Percentiles rank a stretch among this genome's conserved stretches.
These are phyloP conservation scores for Scedosporium boydii DNA, from an alignment of 2,329 filamentous ascomycete genomes.

Conservation along the genomic window DNA sequence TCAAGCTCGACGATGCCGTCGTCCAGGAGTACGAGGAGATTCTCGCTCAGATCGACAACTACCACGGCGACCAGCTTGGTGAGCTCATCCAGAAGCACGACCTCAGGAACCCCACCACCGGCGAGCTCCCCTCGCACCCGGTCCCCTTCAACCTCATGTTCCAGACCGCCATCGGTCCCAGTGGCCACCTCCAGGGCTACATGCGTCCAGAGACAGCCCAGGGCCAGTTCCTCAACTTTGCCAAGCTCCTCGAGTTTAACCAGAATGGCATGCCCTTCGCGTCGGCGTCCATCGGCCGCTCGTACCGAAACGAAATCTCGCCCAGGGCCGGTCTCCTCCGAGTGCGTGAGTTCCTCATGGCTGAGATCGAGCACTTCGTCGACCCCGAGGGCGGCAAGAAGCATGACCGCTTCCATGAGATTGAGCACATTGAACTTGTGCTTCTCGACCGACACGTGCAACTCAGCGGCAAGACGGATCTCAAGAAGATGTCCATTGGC, in stretches of 20 bases:
- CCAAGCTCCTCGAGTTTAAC: conserved; percentile 94
- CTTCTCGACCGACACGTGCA: conserved; percentile 81
- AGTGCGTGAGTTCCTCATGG: conserved; percentile 97
- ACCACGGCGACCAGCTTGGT: conserved; percentile 76
- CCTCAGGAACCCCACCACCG: conserved; percentile 75
- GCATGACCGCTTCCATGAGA: conserved; percentile 77
- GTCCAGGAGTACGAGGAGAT: conserved; percentile 86
- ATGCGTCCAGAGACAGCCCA: conserved; percentile 92
- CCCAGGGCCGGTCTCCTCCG: conserved; percentile 83
- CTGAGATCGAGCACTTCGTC: conserved; percentile 97
- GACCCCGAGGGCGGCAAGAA: conserved; percentile 93
- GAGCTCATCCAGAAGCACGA: conserved; percentile 84
- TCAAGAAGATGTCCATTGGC: conserved; percentile 67
- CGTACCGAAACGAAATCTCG: conserved; percentile 96
- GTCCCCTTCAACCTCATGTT: conserved; percentile 99
- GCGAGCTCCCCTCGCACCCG: conserved; percentile 66
- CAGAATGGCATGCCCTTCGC: conserved; percentile 93
- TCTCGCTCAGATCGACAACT: conserved; percentile 92
- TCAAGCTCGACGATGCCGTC: conserved; percentile 80
- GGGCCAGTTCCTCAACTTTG: conserved; percentile 96
- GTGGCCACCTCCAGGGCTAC: conserved; percentile 76
- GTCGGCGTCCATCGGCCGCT: conserved; percentile 94
- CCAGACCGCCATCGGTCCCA: conserved; percentile 87
- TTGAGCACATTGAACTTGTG: conserved; percentile 73
- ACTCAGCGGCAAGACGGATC: conserved; percentile 71